Conservation (phyloP, 306 rosid species). For the Carpinus viminea region DNA sequence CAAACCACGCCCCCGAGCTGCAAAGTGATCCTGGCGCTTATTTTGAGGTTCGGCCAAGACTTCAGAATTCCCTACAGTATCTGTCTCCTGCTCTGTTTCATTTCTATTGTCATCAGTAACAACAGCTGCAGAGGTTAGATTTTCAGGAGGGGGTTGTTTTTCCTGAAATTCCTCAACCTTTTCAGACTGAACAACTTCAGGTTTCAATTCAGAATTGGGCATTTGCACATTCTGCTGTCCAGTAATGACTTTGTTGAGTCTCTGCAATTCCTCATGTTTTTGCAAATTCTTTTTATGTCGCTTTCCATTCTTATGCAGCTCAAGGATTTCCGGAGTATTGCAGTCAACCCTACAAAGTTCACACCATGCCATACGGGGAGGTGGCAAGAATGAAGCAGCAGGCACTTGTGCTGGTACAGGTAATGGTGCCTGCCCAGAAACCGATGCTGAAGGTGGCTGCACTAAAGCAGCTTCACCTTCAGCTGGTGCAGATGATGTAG, state of each 20-base stretch:
- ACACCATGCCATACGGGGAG: constrained; percentile 56
- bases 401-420: constrained; percentile 52
- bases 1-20: constrained; percentile 50
- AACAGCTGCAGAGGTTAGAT: constrained; percentile 36
- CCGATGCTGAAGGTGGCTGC: constrained; percentile 48
- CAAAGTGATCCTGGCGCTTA: constrained; percentile 36
- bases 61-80: constrained; percentile 38
- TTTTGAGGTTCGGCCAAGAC: constrained; percentile 43
- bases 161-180: constrained; percentile 44
- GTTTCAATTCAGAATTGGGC: constrained; percentile 48
- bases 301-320: constrained; percentile 81
- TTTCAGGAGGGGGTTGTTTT: constrained; percentile 33
- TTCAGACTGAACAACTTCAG: constrained; percentile 45
- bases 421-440: constrained; percentile 35
- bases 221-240: constrained; percentile 47
- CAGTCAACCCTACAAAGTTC: constrained; percentile 89
- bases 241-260: constrained; percentile 48
- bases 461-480: constrained; percentile 39
- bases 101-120: constrained; percentile 37
- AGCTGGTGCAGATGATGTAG: constrained; percentile 37
- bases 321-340: constrained; percentile 73
- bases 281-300: constrained; percentile 69
- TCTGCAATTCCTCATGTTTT: constrained; percentile 66
- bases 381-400: constrained; percentile 42
- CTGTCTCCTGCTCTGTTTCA: constrained; percentile 46